A percentile compares a stretch with the other conserved stretches of the same genome.
These are phyloP conservation scores for Pichia scutulata DNA, from an alignment of 805 yeast genomes.

Conservation along the genomic window DNA sequence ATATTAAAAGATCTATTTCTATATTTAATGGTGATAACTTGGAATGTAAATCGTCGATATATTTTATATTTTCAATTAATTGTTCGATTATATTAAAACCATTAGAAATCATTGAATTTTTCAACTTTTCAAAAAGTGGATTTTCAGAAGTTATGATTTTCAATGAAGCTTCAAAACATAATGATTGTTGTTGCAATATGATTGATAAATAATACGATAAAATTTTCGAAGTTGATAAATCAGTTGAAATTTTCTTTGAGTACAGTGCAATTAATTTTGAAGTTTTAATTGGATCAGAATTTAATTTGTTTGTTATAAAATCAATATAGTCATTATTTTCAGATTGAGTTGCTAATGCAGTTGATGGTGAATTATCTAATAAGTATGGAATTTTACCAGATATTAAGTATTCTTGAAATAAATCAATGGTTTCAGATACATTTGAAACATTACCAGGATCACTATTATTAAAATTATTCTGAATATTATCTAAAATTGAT, in stretches of 20 bases:
- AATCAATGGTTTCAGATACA: background rate
- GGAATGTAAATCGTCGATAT: slow-evolving; percentile 7
- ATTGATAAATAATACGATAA: background rate
- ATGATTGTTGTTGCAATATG: slow-evolving; percentile 2
- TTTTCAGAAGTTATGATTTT: background rate
- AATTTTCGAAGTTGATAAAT: background rate
- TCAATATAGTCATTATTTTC: background rate
- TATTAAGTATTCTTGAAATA: background rate
- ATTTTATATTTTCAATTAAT: slow-evolving; percentile 19
- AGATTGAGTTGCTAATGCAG: background rate
- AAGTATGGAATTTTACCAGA: background rate
- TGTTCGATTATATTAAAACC: slow-evolving; percentile 25
- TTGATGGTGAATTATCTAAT: background rate
- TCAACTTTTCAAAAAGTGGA: background rate
- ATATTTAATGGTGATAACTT: slow-evolving; percentile 3
- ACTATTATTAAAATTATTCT: too few species aligned
- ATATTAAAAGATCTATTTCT: slow-evolving; percentile 11
- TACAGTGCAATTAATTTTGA: background rate
- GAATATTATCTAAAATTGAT: background rate
- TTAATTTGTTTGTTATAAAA: background rate
- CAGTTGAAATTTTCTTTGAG: background rate
- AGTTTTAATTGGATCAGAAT: background rate
- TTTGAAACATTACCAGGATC: background rate
- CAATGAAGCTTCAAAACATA: background rate
- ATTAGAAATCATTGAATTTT: background rate